Conservation (phyloP, 2,329 filamentous ascomycete genomes). For the Trichoderma sp. region DNA sequence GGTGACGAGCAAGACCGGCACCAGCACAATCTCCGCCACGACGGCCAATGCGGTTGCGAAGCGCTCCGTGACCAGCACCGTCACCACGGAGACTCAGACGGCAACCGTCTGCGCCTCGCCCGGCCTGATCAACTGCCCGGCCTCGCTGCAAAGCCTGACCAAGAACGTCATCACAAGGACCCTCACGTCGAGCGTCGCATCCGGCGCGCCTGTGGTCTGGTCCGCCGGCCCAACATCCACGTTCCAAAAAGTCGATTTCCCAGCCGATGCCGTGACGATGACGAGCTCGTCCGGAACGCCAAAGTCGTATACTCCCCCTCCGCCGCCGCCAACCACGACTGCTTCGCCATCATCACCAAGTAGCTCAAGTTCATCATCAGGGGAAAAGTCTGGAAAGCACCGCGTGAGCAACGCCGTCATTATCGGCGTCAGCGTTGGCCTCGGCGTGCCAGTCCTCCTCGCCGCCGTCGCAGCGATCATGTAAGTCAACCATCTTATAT, state of each 20-base stretch:
- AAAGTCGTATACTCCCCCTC: constrained; percentile 43
- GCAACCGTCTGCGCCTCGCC: constrained; percentile 48
- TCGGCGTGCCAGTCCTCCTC: constrained; percentile 45
- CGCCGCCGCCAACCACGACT: constrained; percentile 23
- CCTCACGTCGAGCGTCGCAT: constrained; percentile 43
- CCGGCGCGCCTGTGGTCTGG: constrained; percentile 37
- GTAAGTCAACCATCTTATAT: constrained; percentile 34
- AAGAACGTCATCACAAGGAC: constrained; percentile 44
- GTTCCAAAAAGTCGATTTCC: constrained; percentile 45
- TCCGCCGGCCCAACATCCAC: constrained; percentile 32
- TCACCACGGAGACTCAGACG: constrained; percentile 44
- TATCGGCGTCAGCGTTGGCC: constrained; percentile 51
- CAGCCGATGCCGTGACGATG: constrained; percentile 36
- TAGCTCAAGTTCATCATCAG: background rate
- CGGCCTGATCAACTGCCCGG: constrained; percentile 52
- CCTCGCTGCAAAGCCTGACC: constrained; percentile 49
- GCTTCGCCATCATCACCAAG: background rate
- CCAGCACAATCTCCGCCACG: constrained; percentile 27
- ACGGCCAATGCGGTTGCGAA: constrained; percentile 26
- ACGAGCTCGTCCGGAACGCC: constrained; percentile 44
- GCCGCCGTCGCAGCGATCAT: constrained; percentile 35
- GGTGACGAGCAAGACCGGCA: constrained; percentile 21
- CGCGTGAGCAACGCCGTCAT: constrained; percentile 49
- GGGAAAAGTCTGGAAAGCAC: background rate
- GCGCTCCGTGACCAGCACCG: constrained; percentile 43